A percentile compares a stretch with the other conserved stretches of the same genome.
Conservation (phyloP, 2,329 filamentous ascomycete genomes). For the Verticillium dahliae region DNA sequence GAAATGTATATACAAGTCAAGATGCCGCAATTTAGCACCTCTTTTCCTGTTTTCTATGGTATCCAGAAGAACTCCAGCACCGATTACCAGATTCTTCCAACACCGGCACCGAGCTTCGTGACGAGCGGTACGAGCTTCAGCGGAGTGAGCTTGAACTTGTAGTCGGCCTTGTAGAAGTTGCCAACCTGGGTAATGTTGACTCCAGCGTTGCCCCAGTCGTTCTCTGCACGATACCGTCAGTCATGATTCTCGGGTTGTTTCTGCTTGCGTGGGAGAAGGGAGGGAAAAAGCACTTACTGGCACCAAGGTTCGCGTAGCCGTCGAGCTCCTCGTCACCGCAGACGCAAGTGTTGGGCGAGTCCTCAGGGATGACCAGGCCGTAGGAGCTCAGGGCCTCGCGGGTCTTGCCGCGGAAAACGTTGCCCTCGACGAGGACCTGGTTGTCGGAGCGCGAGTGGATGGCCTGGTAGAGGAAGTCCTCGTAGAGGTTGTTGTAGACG, state of each 20-base stretch:
- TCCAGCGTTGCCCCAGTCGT: slow-evolving; percentile 40
- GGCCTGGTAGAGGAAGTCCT: slow-evolving; percentile 38
- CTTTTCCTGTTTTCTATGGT: too few relatives aligned
- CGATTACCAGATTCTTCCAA: slow-evolving; percentile 30
- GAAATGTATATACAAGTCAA: too few relatives aligned
- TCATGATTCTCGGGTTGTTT: slow-evolving; percentile 1
- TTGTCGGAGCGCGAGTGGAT: slow-evolving; percentile 42
- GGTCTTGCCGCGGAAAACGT: slow-evolving; percentile 36
- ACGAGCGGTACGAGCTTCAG: slow-evolving; percentile 31
- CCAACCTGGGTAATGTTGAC: slow-evolving; percentile 47
- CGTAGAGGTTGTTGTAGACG: slow-evolving; percentile 42
- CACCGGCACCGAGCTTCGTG: slow-evolving; percentile 35
- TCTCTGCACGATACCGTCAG: slow-evolving; percentile 16
- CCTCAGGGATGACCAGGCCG: slow-evolving; percentile 46
- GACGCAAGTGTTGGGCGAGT: slow-evolving; percentile 45
- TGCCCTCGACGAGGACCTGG: slow-evolving; percentile 41
- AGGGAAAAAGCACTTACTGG: slow-evolving; percentile 28
- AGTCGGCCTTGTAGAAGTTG: slow-evolving; percentile 39
- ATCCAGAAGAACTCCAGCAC: too few relatives aligned
- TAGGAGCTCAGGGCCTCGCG: slow-evolving; percentile 45
- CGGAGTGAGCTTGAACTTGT: slow-evolving; percentile 40
- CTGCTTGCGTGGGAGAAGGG: slow-evolving; percentile 1
- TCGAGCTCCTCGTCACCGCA: slow-evolving; percentile 49
- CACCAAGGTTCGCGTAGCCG: slow-evolving; percentile 46
- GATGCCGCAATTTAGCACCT: too few relatives aligned